Conservation (phyloP, 176 grass and related monocot genomes). For the Bolboschoenus planiculmis region DNA sequence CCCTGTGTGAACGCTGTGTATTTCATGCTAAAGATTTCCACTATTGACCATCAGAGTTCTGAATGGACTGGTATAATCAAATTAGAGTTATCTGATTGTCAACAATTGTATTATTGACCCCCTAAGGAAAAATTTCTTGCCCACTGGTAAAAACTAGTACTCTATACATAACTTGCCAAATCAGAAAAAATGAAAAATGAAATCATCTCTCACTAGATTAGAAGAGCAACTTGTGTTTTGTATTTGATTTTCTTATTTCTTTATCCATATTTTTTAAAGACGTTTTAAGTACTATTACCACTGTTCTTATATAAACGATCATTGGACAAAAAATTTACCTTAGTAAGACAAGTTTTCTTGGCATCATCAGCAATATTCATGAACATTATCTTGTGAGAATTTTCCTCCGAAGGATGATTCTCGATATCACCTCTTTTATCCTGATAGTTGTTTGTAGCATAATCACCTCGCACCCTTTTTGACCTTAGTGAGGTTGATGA, state of each 20-base stretch:
- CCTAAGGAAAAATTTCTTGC: neutral
- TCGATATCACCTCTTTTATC: slow-evolving; percentile 27
- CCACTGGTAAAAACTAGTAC: neutral
- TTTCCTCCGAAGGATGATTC: neutral
- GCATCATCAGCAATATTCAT: slow-evolving; percentile 83
- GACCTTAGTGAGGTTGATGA: slow-evolving; percentile 74
- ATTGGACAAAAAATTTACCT: slow-evolving; percentile 33
- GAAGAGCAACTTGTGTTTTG: neutral
- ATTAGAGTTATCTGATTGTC: neutral
- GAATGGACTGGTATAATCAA: neutral
- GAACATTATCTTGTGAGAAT: slow-evolving; percentile 59
- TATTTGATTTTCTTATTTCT: neutral
- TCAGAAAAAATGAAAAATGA: neutral
- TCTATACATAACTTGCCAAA: neutral
- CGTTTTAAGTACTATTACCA: neutral
- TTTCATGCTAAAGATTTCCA: neutral
- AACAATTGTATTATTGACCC: neutral
- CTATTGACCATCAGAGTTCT: neutral
- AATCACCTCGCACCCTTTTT: slow-evolving; percentile 62
- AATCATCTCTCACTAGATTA: neutral
- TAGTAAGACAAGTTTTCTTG: slow-evolving; percentile 61
- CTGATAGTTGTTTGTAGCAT: slow-evolving; percentile 20
- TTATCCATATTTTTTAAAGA: neutral
- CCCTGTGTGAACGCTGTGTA: neutral
- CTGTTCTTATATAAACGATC: neutral